Base-by-base conservation (phyloP, 2,329 filamentous ascomycete genomes). In the Sphaerulina vaccinii region DNA sequence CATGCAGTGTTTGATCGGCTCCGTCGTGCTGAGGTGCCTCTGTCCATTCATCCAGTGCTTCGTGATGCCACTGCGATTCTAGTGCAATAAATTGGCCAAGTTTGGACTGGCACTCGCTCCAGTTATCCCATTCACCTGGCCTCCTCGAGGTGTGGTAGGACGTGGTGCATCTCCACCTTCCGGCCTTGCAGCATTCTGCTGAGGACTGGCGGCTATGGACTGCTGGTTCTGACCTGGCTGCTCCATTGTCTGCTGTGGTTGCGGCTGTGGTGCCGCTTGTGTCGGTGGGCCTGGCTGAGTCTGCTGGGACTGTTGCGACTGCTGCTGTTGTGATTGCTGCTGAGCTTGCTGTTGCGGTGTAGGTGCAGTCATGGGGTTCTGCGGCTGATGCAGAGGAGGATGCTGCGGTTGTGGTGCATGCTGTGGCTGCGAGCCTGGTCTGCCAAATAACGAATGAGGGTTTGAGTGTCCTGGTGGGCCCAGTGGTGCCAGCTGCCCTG, bases 21-120 rank as follows among this genome's bases (percentile, higher is more conserved):
- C 15, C 18, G 22, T 15, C 3, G 15, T 27, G 7, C n/a, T 42
- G 39, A 29, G 22, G 8, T 21, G 7, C 22, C 22, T 21, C 10
- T 16, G 5, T 22, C 39, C 27, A 13, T 23, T 32, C 29, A 8
- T 39, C n/a, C 18, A 18, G n/a, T 10, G 5, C 13, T 39, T 11
- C 11, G 18, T 22, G 11, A 8, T 39, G 7, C 18, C 7, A 5
- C 37, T 21, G 15, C n/a, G 16, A 48, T 18, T 29, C 40, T 36
- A 76, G 63, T 74, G 71, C 55, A 78, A 61, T 52, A 78, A 58
- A 59, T 78, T 77, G 49, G 71, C 69, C 61, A 78, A 63, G 52
- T 70, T 76, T 11, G 75, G 75, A 55, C 73, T 76, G 10, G 75
- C 75, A 54, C 74, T 77, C 11, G 75, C 68, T 13, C 68, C 68